A percentile compares a stretch with the other conserved stretches of the same genome.
Evolutionary conservation across 257 asterid genomes (phyloP).

Genomic region (Echites panduratus): DNA sequence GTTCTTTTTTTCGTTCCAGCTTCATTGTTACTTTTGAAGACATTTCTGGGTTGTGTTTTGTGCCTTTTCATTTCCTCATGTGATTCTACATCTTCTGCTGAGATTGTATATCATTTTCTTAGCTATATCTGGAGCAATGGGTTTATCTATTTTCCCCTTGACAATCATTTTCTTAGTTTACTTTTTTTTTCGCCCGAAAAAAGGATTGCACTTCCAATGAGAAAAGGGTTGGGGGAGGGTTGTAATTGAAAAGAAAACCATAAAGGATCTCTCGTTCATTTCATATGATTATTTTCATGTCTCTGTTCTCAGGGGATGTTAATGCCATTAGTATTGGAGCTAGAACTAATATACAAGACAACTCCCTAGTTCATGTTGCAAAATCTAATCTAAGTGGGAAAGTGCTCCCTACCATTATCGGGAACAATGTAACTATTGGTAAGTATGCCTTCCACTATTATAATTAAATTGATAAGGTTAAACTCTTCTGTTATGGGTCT

Average conservation of each 20-base stretch:
- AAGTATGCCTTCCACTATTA: conserved; percentile 21
- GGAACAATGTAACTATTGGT: conserved; percentile 75
- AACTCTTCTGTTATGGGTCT: neutral
- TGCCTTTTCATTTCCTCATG: neutral
- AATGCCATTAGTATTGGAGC: conserved; percentile 63
- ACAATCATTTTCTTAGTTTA: no score
- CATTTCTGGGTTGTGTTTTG: neutral
- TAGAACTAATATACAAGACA: conserved; percentile 81
- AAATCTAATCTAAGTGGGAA: conserved; percentile 65
- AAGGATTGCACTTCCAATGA: neutral
- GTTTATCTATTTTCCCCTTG: no score
- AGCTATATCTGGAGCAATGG: neutral
- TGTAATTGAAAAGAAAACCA: neutral
- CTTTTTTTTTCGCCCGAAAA: neutral
- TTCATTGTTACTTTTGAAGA: neutral
- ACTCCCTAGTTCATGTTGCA: conserved; percentile 79
- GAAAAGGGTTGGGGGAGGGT: neutral
- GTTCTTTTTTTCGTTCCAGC: neutral
- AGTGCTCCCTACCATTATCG: conserved; percentile 69
- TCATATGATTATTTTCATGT: neutral
- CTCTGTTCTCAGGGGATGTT: conserved; percentile 56
- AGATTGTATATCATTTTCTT: neutral
- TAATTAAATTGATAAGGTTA: conserved; percentile 5
- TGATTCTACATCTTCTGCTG: neutral
- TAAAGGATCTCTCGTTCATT: neutral